phyloP scores from a whole-genome alignment of 306 rosid genomes.

The Pterocarpus macrocarpus region DNA sequence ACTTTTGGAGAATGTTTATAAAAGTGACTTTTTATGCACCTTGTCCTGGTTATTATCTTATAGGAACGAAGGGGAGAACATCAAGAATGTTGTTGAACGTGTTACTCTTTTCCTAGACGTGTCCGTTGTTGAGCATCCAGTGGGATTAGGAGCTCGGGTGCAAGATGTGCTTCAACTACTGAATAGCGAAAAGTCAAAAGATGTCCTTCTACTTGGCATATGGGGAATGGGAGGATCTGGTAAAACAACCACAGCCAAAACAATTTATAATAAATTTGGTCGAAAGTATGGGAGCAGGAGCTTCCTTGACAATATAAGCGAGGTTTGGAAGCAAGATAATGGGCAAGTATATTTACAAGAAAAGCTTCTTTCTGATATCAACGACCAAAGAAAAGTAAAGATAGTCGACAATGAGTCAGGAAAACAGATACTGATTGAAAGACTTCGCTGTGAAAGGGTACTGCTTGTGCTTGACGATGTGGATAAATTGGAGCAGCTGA shows the following conservation, averaged over 20 bases:
- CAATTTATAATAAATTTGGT: neutral
- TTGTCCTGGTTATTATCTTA: neutral
- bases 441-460: neutral
- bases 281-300: neutral
- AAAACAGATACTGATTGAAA: neutral
- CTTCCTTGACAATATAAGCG: conserved; percentile 32
- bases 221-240: neutral
- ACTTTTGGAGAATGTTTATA: too few relatives aligned
- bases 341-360: conserved; percentile 12
- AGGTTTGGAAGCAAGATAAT: conserved; percentile 6
- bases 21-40: too few relatives aligned
- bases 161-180: neutral
- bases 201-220: neutral
- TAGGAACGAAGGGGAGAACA: neutral
- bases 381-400: neutral
- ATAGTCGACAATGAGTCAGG: neutral
- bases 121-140: neutral
- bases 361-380: neutral
- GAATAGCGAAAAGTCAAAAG: neutral
- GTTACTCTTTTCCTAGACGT: neutral
- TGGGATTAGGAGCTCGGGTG: neutral
- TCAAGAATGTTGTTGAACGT: neutral
- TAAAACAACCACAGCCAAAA: conserved; percentile 22
- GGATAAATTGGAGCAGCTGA: neutral
- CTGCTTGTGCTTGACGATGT: conserved; percentile 39